Conservation (phyloP, 352 stramenopile species). For the Pythium aristosporum region DNA sequence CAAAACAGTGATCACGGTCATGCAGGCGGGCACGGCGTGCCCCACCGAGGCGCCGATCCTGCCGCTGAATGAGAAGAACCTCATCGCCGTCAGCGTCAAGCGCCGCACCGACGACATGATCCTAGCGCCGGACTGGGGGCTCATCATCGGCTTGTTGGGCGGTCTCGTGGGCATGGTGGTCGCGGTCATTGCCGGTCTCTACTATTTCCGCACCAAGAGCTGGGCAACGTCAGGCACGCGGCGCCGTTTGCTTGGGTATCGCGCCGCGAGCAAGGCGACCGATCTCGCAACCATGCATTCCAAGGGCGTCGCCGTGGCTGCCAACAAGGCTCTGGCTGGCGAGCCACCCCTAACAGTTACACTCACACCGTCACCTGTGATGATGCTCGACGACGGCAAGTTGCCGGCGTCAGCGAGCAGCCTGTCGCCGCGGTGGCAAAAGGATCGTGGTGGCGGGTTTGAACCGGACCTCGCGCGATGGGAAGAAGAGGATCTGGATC, state of each 20-base stretch:
- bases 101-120: slow-evolving; percentile 78
- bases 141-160: slow-evolving; percentile 76
- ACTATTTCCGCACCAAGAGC: slow-evolving; percentile 84
- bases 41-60: slow-evolving; percentile 83
- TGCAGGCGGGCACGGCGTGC: slow-evolving; percentile 68
- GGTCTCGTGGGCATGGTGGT: slow-evolving; percentile 76
- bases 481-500: slow-evolving; percentile 67
- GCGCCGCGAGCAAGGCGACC: slow-evolving; percentile 36
- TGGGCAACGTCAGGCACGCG: slow-evolving; percentile 44
- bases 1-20: slow-evolving; percentile 85
- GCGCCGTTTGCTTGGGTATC: slow-evolving; percentile 32
- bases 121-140: slow-evolving; percentile 84
- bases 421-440: slow-evolving; percentile 18
- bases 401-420: not conserved
- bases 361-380: slow-evolving; percentile 20
- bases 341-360: not conserved
- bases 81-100: slow-evolving; percentile 84
- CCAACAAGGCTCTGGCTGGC: slow-evolving; percentile 27
- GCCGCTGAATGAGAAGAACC: slow-evolving; percentile 80
- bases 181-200: slow-evolving; percentile 71
- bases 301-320: slow-evolving; percentile 52
- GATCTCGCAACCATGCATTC: slow-evolving; percentile 67
- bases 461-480: slow-evolving; percentile 57
- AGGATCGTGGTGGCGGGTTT: slow-evolving; percentile 34
- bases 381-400: slow-evolving; percentile 25